These are phyloP conservation scores for Scortechinia acanthostroma DNA, from an alignment of 2,329 filamentous ascomycete genomes.

Conservation along the genomic window DNA sequence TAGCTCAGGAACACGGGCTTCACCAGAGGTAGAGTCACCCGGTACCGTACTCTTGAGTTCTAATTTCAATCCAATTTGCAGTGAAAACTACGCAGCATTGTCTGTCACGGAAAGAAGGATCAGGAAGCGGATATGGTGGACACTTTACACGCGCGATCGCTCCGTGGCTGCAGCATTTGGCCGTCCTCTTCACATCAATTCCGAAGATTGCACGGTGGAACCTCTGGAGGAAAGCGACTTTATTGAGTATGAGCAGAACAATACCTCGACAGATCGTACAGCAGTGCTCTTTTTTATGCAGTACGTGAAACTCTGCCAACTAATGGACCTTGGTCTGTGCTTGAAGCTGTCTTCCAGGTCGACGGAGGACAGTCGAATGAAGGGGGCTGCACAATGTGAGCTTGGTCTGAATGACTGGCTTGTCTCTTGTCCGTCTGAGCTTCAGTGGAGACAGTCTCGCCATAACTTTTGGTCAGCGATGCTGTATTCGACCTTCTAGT, in stretches of 20 bases:
- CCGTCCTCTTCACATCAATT: not conserved
- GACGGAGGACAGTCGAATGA: not conserved
- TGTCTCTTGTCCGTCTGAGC: not conserved
- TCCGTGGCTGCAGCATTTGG: not conserved
- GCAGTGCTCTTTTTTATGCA: not conserved
- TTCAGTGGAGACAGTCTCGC: not conserved
- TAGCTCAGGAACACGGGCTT: not conserved
- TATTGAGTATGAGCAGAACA: not conserved
- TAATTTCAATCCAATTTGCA: not conserved
- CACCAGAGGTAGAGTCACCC: not conserved
- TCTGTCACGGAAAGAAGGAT: not conserved
- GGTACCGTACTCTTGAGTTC: not conserved
- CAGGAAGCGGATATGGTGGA: not conserved
- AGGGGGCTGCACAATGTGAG: not conserved
- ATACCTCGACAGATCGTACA: not conserved
- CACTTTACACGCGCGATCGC: not conserved
- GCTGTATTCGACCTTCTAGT: not conserved
- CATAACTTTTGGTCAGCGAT: not conserved
- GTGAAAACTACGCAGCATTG: not conserved
- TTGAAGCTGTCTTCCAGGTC: not conserved
- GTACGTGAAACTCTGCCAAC: not conserved
- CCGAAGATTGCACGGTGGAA: not conserved
- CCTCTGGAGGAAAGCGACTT: not conserved
- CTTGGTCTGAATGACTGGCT: not conserved
- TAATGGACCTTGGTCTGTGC: not conserved